Percentiles rank a stretch among this genome's conserved stretches.
These are phyloP conservation scores for Chlamydomonas applanata DNA, from an alignment of 139 green algal genomes.

Conservation along the genomic window DNA sequence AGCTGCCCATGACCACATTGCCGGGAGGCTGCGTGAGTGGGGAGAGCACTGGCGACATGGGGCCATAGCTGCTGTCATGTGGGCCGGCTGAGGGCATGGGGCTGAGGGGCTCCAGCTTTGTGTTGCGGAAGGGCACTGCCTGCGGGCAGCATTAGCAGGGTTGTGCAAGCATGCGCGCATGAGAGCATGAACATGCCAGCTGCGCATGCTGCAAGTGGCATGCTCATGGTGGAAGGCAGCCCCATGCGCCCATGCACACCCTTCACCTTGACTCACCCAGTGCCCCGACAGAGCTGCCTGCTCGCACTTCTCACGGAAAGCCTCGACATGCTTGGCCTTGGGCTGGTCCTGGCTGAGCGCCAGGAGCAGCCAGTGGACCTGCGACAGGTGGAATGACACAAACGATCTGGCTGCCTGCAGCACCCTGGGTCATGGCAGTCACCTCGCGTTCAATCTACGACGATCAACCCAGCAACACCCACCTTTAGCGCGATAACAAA, in stretches of 20 bases:
- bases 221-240: background rate
- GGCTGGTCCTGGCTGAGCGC: conserved; percentile 86
- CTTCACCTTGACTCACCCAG: conserved; percentile 51
- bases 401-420: background rate
- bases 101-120: conserved; percentile 62
- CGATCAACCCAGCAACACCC: background rate
- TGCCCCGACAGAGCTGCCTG: conserved; percentile 72
- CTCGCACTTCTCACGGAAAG: conserved; percentile 64
- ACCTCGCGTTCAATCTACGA: background rate
- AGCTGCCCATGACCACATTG: conserved; percentile 26
- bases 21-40: conserved; percentile 16
- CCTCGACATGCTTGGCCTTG: conserved; percentile 51
- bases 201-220: background rate
- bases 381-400: conserved; percentile 13
- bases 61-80: conserved; percentile 1
- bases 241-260: background rate
- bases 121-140: conserved; percentile 71
- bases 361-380: conserved; percentile 90
- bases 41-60: background rate
- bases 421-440: background rate
- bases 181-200: background rate
- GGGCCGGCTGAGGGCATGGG: conserved; percentile 25
- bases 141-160: conserved; percentile 19
- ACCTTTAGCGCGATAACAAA: conserved; percentile 87
- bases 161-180: background rate